These are phyloP conservation scores for Sanghuangporus sanghuang DNA, from an alignment of 1,284 basidiomycete species.

Conservation along the genomic window DNA sequence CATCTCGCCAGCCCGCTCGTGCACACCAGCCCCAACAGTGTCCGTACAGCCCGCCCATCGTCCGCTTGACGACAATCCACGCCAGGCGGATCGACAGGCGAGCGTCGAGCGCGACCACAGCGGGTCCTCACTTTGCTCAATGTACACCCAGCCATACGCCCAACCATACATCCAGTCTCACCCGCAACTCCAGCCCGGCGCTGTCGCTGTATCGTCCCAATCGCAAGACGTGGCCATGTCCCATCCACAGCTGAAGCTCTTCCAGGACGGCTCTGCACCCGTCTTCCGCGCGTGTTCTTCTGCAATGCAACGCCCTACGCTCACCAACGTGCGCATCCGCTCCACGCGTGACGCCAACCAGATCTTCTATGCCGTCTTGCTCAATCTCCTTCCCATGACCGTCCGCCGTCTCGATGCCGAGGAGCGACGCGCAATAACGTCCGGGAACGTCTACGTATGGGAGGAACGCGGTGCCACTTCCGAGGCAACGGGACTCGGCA, in stretches of 20 bases:
- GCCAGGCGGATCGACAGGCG: background rate
- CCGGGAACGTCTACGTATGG: constrained; percentile 82
- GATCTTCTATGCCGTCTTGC: constrained; percentile 71
- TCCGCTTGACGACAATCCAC: background rate
- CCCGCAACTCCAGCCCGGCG: background rate
- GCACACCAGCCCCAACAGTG: background rate
- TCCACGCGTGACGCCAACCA: constrained; percentile 73
- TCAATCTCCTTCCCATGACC: constrained; percentile 63
- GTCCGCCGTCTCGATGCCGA: constrained; percentile 76
- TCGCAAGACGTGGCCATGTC: background rate
- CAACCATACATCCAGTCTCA: background rate
- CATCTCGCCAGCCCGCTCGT: background rate
- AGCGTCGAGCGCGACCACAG: background rate
- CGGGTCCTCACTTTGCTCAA: background rate
- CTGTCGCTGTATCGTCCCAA: background rate
- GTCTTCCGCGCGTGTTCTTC: constrained; percentile 21
- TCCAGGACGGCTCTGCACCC: constrained; percentile 17
- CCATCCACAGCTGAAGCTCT: background rate
- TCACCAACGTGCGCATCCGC: constrained; percentile 67
- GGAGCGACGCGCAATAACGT: constrained; percentile 50
- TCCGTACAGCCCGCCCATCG: background rate
- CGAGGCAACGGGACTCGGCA: constrained; percentile 71
- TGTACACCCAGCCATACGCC: background rate
- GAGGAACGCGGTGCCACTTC: constrained; percentile 75
- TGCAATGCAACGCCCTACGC: constrained; percentile 64